Percentiles rank a stretch among this genome's conserved stretches.
phyloP scores from a whole-genome alignment of 2,329 filamentous ascomycete genomes.

The Tolypocladium sp. region DNA sequence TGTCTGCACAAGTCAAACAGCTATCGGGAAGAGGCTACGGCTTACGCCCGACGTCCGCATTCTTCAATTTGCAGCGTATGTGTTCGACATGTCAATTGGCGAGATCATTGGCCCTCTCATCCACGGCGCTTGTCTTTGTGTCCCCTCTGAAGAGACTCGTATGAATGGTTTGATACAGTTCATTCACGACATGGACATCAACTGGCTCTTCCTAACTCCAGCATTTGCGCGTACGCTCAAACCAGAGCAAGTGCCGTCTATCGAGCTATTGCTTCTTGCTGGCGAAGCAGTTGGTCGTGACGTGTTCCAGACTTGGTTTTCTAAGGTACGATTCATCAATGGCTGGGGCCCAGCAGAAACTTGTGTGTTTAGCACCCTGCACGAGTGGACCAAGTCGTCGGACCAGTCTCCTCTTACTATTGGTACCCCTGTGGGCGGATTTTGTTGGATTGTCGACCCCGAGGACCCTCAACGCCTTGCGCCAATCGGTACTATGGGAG shows the following conservation, averaged over 20 bases:
- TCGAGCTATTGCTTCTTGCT: slow-evolving; percentile 2
- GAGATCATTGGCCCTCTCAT: slow-evolving; percentile 5
- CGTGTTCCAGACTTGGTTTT: not conserved
- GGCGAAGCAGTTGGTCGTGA: slow-evolving; percentile 3
- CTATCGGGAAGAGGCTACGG: not conserved
- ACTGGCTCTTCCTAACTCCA: slow-evolving; percentile 3
- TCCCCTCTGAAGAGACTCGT: slow-evolving; percentile 1
- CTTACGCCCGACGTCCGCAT: not conserved
- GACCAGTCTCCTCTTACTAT: not conserved
- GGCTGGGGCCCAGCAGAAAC: not conserved
- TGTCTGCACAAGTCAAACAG: not conserved
- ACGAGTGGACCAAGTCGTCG: not conserved
- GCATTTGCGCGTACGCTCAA: not conserved
- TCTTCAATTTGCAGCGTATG: slow-evolving; percentile 5
- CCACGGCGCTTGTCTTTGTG: slow-evolving; percentile 3
- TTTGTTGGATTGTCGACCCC: not conserved
- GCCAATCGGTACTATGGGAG: not conserved
- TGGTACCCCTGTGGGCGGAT: not conserved
- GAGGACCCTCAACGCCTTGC: not conserved
- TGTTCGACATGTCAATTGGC: slow-evolving; percentile 3
- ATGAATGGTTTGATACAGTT: not conserved
- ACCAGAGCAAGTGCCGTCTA: not conserved
- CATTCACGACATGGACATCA: not conserved
- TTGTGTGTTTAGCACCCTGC: not conserved
- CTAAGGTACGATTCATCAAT: not conserved